Base-by-base conservation (phyloP, 2,329 filamentous ascomycete genomes). In the Ascochyta fabae region DNA sequence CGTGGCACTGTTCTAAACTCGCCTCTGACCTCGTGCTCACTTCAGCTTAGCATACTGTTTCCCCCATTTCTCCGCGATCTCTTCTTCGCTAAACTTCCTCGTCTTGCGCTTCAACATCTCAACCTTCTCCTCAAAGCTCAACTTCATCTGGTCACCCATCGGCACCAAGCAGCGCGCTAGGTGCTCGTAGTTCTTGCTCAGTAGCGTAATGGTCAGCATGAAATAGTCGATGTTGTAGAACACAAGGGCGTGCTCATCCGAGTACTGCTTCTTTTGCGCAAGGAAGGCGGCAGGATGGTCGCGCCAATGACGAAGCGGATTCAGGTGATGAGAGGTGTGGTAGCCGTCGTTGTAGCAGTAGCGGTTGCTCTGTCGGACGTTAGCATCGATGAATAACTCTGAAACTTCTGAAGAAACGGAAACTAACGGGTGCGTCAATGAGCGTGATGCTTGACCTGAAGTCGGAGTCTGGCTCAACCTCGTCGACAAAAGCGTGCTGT, bases 301-400 rank as follows among this genome's bases (percentile, higher is more conserved):
- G 53, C 90, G 86, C 90, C 90, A 94, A 77, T 93, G 91, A 1
- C 90, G 85, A 26, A 85, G 82, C 0, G 89, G 90, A 75, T 92
- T 91, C 47, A 92, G 83, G 66, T 92, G 90, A 69, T 92, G 90
- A 16, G 88, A 91, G 6, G 89, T 92, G 75, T 92, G 89, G 73
- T 92, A 92, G 61, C 90, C 90, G 66, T 92, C 90, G 65, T 93
- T 92, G 82, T 88, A 92, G 77, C 88, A 93, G 75, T 88, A 88
- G 33, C 90, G 88, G 73, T 93, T 93, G 75, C 87, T 90, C 89
- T 92, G 64, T 15, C 6, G 2, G 13, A 8, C 3, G 39, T 65
- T 36, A 68, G 59, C 12, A 16, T 31, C 10, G 8, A 12, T n/a
- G 15, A n/a, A 26, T 15, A 19, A 34, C 4, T 27, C 22, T 22